A percentile compares a stretch with the other conserved stretches of the same genome.
These are phyloP conservation scores for Pluteus cervinus DNA, from an alignment of 768 basidiomycete species.

Conservation along the genomic window DNA sequence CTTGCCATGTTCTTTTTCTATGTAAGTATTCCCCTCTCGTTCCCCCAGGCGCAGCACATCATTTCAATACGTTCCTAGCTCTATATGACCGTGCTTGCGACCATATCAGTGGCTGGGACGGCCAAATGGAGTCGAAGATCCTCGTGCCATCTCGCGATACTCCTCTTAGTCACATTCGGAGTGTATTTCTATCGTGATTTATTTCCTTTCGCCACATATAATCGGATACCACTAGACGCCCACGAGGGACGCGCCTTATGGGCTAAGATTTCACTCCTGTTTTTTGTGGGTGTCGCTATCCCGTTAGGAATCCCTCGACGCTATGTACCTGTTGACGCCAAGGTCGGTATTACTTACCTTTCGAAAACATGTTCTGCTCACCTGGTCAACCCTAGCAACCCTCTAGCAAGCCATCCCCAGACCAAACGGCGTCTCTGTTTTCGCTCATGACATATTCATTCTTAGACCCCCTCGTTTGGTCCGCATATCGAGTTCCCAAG, in stretches of 20 bases:
- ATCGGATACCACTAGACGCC: constrained; percentile 35
- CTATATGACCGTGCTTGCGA: constrained; percentile 34
- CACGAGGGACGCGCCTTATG: constrained; percentile 41
- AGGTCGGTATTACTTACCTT: constrained; percentile 23
- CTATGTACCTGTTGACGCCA: constrained; percentile 51
- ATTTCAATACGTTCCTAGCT: no score
- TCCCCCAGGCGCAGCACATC: no score
- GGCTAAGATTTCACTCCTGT: constrained; percentile 39
- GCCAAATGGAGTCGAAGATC: constrained; percentile 20
- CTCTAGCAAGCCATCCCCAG: constrained; percentile 27
- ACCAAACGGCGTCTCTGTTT: constrained; percentile 44
- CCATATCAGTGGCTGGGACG: constrained; percentile 27
- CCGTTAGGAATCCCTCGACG: constrained; percentile 47
- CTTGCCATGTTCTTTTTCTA: no score
- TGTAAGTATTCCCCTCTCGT: no score
- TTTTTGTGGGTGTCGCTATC: constrained; percentile 35
- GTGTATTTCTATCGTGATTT: constrained; percentile 52
- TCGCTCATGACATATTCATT: constrained; percentile 42
- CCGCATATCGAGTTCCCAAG: constrained; percentile 35
- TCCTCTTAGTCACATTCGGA: constrained; percentile 25
- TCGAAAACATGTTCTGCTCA: no score
- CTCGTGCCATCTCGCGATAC: constrained; percentile 17
- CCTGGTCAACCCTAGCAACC: no score
- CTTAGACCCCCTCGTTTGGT: constrained; percentile 44
- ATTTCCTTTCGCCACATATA: constrained; percentile 50